Evolutionary conservation across 257 asterid species (phyloP).

Genomic region (Solanum commersonii): DNA sequence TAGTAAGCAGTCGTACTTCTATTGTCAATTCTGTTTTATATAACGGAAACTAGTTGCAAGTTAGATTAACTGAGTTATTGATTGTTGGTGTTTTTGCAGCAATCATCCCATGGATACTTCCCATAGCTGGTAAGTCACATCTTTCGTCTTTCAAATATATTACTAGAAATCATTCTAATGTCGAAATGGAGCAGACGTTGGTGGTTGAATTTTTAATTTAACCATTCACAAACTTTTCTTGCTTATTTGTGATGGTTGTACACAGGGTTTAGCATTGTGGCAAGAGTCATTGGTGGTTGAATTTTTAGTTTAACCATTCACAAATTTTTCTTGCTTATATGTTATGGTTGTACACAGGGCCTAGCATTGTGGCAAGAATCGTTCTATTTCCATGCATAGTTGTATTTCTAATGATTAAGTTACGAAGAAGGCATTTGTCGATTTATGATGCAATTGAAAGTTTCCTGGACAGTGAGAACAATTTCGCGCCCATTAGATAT

Average conservation of each 20-base stretch:
- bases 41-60: background rate
- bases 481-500: conserved; percentile 3
- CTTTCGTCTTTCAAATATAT: background rate
- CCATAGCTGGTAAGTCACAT: background rate
- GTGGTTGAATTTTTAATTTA: no score
- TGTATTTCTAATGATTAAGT: background rate
- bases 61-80: background rate
- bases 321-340: background rate
- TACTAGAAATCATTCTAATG: background rate
- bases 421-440: background rate
- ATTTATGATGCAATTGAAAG: conserved; percentile 2
- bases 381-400: background rate
- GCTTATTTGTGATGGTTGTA: background rate
- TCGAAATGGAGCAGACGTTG: background rate
- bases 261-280: background rate
- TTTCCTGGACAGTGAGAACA: background rate
- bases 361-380: background rate
- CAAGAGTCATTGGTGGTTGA: no score
- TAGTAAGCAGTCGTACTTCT: background rate
- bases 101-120: background rate
- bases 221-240: no score
- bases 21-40: background rate
- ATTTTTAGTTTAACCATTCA: no score
- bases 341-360: background rate
- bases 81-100: background rate